Conservation (phyloP, 148 eudicot species). For the Suaeda aralocaspica region DNA sequence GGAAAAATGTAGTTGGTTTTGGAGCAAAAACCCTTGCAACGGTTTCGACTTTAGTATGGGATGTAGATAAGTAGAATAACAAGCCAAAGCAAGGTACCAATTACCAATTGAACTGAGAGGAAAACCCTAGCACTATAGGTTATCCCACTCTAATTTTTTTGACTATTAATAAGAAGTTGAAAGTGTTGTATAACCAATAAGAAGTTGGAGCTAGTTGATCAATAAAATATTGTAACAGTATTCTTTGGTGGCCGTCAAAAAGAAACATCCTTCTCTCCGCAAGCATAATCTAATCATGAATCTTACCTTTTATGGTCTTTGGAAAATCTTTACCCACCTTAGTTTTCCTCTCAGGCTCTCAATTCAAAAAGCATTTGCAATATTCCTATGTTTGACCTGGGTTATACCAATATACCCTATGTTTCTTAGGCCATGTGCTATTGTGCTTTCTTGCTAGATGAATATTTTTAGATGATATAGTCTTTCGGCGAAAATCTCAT, state of each 20-base stretch:
- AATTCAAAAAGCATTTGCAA: constrained; percentile 7
- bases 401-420: neutral
- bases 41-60: no score
- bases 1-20: no score
- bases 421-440: neutral
- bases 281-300: no score
- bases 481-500: constrained; percentile 1
- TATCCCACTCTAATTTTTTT: no score
- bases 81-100: no score
- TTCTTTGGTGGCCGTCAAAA: neutral
- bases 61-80: no score
- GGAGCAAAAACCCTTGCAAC: no score
- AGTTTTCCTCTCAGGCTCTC: neutral
- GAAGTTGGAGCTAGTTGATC: neutral
- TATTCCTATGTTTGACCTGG: neutral
- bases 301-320: neutral
- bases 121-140: no score
- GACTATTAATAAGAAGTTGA: neutral
- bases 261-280: neutral
- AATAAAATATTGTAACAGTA: no score
- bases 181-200: neutral
- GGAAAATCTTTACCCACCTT: constrained; percentile 5
- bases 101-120: no score
- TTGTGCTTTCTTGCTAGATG: neutral
- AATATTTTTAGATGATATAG: neutral